A percentile compares a stretch with the other conserved stretches of the same genome.
Evolutionary conservation across 495 filamentous ascomycete genomes (phyloP).

Genomic region (Parathielavia hyrcaniae): DNA sequence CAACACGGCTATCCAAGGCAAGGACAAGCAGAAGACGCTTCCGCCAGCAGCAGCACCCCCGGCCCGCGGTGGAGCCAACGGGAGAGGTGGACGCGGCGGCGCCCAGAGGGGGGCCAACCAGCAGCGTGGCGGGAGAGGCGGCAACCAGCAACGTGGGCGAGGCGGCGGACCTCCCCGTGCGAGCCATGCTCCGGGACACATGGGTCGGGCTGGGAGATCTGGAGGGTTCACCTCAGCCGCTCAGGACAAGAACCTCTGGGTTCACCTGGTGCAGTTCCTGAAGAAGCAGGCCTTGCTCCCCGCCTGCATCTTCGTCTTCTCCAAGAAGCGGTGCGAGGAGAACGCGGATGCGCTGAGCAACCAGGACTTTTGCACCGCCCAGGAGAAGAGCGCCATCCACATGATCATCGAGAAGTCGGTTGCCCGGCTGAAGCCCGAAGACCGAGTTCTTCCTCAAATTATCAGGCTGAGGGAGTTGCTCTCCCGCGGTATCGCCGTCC

Average conservation of each 20-base stretch:
- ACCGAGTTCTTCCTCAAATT: conserved; percentile 83
- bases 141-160: conserved; percentile 50
- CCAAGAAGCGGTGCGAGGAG: conserved; percentile 92
- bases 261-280: conserved; percentile 84
- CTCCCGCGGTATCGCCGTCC: conserved; percentile 84
- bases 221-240: conserved; percentile 77
- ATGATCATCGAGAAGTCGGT: conserved; percentile 97
- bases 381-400: conserved; percentile 91
- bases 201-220: conserved; percentile 77
- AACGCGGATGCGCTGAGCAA: conserved; percentile 94
- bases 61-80: conserved; percentile 45
- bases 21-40: conserved; percentile 64
- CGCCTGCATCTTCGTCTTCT: conserved; percentile 96
- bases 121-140: conserved; percentile 54
- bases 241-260: conserved; percentile 96
- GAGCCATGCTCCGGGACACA: conserved; percentile 63
- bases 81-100: conserved; percentile 46
- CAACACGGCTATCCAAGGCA: conserved; percentile 72
- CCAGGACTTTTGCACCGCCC: conserved; percentile 84
- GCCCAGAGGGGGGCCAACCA: conserved; percentile 53
- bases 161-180: conserved; percentile 54
- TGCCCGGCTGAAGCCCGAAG: conserved; percentile 85
- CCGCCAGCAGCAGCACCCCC: conserved; percentile 38
- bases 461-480: conserved; percentile 78
- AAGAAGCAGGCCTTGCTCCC: conserved; percentile 81